Evolutionary conservation across 345 rosid genomes (phyloP), one percentile per base, ranked within the genome.

Genomic region (Eucalyptus victrix): DNA sequence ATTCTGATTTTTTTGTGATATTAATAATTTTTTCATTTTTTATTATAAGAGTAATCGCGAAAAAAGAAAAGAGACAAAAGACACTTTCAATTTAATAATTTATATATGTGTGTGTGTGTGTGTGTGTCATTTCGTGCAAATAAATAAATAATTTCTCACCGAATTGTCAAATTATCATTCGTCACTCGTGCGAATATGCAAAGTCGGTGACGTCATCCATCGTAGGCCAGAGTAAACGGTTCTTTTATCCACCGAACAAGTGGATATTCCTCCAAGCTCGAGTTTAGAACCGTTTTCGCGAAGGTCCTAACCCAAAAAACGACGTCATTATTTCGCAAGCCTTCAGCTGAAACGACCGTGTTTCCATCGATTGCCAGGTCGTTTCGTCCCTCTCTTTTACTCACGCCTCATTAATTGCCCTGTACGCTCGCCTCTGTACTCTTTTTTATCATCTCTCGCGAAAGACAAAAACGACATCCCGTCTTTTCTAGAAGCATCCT

Each of bases 271-370:
- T 8, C 11, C 12, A 37, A 67, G 34, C 80, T 32, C 76, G 11
- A 67, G 24, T 17, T 69, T 9, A 18, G 80, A 17, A 18, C 40
- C 40, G 14, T 69, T 34, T 34, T 34, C 10, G 13, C 42, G 44
- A 53, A 34, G 80, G 24, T 9, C 37, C 37, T 0, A 72, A 37
- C 44, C 26, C 7, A 2, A 19, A 72, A 72, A 37, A 72, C 83
- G 47, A 76, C 83, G 83, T 19, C 47, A 12, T 76, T 76, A 40
- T 76, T 37, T 3, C 6, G 12, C 47, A 6, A 37, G 23, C 83
- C 1, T 19, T 3, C 6, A 37, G 16, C 28, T 0, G 9, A 11
- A 76, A 76, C 83, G 47, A 21, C 28, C 47, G 1, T 0, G 47
- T 76, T 42, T 1, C 24, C 45, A 4, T 76, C 12, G 83, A 76